Evolutionary conservation across 169 alveolate species (phyloP).

Genomic region (Cryptosporidium parvum): DNA sequence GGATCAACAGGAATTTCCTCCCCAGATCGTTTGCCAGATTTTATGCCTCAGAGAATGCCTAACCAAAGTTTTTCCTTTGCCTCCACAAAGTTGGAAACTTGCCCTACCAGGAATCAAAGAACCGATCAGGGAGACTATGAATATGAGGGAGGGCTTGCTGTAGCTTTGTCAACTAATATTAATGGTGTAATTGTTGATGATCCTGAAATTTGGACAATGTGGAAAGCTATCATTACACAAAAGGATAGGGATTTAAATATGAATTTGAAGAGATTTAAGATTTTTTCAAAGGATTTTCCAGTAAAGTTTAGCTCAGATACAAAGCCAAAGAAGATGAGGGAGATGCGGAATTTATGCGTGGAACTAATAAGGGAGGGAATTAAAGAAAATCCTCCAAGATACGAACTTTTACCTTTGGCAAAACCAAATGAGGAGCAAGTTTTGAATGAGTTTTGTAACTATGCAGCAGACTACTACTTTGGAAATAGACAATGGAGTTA

Average conservation of each 20-base stretch:
- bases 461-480: slow-evolving; percentile 73
- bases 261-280: slow-evolving; percentile 59
- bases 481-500: slow-evolving; percentile 62
- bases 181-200: slow-evolving; percentile 38
- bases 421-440: slow-evolving; percentile 58
- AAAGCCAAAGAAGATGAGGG: slow-evolving; percentile 61
- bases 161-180: background rate
- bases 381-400: slow-evolving; percentile 54
- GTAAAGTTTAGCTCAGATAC: slow-evolving; percentile 23
- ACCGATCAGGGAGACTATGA: background rate
- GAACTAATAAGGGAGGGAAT: slow-evolving; percentile 61
- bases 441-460: slow-evolving; percentile 50
- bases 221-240: slow-evolving; percentile 69
- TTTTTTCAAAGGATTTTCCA: slow-evolving; percentile 40
- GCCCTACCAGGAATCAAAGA: background rate
- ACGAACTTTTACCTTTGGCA: slow-evolving; percentile 62
- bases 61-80: slow-evolving; percentile 46
- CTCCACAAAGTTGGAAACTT: slow-evolving; percentile 25
- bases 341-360: slow-evolving; percentile 30
- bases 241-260: slow-evolving; percentile 47
- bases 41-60: slow-evolving; percentile 64
- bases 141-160: slow-evolving; percentile 46
- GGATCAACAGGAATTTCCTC: slow-evolving; percentile 8
- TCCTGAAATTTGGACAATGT: slow-evolving; percentile 74
- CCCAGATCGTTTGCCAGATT: background rate